Evolutionary conservation across 441 rosid genomes (phyloP), one percentile per base, ranked within the genome.

Genomic region (Rhodomyrtus psidioides): DNA sequence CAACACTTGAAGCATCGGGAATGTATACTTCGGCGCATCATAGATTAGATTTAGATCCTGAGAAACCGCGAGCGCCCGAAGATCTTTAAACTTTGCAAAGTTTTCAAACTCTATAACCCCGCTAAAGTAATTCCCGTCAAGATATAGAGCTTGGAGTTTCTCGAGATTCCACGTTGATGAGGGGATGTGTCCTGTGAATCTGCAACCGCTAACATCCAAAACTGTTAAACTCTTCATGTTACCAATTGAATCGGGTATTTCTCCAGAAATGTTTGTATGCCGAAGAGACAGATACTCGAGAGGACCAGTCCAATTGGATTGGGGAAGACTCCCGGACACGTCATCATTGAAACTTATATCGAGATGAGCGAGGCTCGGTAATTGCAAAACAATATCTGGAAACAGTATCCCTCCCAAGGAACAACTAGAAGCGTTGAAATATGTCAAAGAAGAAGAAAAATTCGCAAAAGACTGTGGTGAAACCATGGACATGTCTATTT

Each of bases 201-300:
- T 14, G 8, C 51, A 16, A 4, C 0, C 2, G 4, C 28, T 15
- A n/a, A 84, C 62, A 21, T 70, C 82, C 6, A 84, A 55, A 54
- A 17, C 12, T 4, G 53, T 42, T 26, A 84, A 53, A 13, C 0
- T 44, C 26, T 56, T 55, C 30, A 42, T 2, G 46, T 12, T 57
- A n/a, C 83, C 75, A 12, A 85, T 42, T 6, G 83, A 85, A n/a
- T 79, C 3, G 1, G 86, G 86, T 21, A 76, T 55, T 56, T 76
- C 42, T 13, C 86, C 75, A 0, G 26, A 15, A 55, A 84, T 24
- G 6, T 9, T 10, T 0, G 74, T 84, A 6, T 0, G 0, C 1
- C 0, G 0, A 6, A 84, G 53, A 84, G 6, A 55, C 55, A 84
- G 56, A 21, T 4, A 6, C 16, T 70, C 1, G 1, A 84, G 86